These are phyloP conservation scores for Populus hybrid DNA, from an alignment of 441 rosid genomes.

Conservation along the genomic window DNA sequence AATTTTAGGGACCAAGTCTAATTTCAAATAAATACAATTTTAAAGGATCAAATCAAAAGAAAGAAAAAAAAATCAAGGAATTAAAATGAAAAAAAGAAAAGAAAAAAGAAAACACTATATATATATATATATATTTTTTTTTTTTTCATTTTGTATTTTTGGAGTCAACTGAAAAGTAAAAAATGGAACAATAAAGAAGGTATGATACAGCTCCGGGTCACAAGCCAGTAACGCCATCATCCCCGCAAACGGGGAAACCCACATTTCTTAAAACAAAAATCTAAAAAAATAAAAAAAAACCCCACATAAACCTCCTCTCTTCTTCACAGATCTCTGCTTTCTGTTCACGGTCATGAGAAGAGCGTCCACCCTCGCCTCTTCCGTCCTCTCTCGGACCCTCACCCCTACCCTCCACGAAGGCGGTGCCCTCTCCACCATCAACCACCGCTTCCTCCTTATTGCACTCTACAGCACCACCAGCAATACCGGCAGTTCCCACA, in stretches of 20 bases:
- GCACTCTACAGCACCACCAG: not conserved
- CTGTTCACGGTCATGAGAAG: constrained; percentile 29
- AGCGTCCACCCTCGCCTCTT: constrained; percentile 27
- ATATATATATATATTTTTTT: too few species aligned
- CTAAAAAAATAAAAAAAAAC: too few species aligned
- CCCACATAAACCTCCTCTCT: not conserved
- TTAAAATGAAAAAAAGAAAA: too few species aligned
- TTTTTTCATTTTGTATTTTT: too few species aligned
- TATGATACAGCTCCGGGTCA: too few species aligned
- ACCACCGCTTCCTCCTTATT: constrained; percentile 20
- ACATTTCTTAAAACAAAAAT: not conserved
- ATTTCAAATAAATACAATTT: too few species aligned
- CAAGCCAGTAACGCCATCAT: not conserved
- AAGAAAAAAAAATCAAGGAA: too few species aligned
- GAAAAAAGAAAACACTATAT: too few species aligned
- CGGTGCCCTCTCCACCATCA: constrained; percentile 11
- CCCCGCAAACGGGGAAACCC: not conserved
- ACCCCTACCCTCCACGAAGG: constrained; percentile 19
- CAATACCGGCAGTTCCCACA: constrained; percentile 14
- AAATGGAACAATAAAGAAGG: too few species aligned
- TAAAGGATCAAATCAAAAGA: too few species aligned
- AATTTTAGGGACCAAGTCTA: too few species aligned
- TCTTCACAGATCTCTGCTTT: constrained; percentile 1
- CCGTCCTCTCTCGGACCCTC: constrained; percentile 30
- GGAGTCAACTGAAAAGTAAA: too few species aligned